Base-by-base conservation (phyloP, 768 basidiomycete species). In the Phlebiopsis flavidoalba region DNA sequence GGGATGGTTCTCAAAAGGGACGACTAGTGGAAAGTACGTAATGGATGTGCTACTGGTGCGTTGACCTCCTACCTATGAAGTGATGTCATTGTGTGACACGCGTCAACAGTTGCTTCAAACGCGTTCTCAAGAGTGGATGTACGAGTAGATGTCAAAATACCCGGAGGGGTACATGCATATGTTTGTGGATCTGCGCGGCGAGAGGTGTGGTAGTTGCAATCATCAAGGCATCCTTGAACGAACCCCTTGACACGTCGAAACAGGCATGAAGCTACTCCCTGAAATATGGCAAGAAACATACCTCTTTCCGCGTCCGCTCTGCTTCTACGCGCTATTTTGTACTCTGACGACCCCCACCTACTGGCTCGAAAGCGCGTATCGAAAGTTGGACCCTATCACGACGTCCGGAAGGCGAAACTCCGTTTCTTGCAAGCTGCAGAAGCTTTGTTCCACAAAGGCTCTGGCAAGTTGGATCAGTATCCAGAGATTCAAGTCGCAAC, bases 401-500 rank as follows among this genome's bases (percentile, higher is more conserved):
- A 84, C 86, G n/a, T 0, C 84, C 82, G 0, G 96, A 98, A 67
- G 88, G 89, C 14, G 97, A 99, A n/a, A 73, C 76, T 92, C 47
- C 81, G 91, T 31, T 99, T 98, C 69, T 77, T 99, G 7, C 87
- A 94, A 64, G 92, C 93, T 0, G 91, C 93, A 2, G 97, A 98
- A 69, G 84, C 84, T 0, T 75, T 96, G 37, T 98, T 98, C 67
- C 74, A 84, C 70, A 95, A 96, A 74, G 95, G 96, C 36, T n/a
- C n/a, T 31, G 98, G 97, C 97, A 95, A 97, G 70, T 91, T 98
- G 8, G 97, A 96, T 2, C 97, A 95, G 0, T 97, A 98, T 64
- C 97, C 97, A 0, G 97, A 99, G 74, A 96, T 98, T 22, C 97
- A 99, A 71, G 96, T 99, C 14, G 97, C 97, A 1, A 96, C 95